These are phyloP conservation scores for Geosmithia flava DNA, from an alignment of 2,329 filamentous ascomycete species.

Conservation along the genomic window DNA sequence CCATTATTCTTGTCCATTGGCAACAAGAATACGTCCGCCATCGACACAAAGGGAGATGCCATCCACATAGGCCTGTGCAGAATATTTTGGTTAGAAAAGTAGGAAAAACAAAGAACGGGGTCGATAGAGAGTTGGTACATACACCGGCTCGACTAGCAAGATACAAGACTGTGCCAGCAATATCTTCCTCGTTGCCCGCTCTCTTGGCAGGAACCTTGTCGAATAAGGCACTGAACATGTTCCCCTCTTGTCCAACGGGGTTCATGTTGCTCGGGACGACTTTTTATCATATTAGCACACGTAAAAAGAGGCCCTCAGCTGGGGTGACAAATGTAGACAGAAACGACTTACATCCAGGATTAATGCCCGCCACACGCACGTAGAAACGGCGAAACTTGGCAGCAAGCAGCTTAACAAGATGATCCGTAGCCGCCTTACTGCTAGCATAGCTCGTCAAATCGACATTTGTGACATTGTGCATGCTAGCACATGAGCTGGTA, in stretches of 20 bases:
- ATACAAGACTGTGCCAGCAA: conserved; percentile 16
- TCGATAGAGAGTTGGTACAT: conserved; percentile 5
- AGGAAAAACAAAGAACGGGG: not conserved
- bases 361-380: conserved; percentile 18
- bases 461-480: conserved; percentile 39
- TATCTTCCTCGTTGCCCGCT: conserved; percentile 15
- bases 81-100: not conserved
- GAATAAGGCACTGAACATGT: conserved; percentile 17
- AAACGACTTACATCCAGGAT: conserved; percentile 16
- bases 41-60: conserved; percentile 16
- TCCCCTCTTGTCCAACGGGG: conserved; percentile 15
- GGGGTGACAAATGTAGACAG: no score
- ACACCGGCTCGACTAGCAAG: conserved; percentile 17
- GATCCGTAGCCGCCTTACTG: conserved; percentile 39
- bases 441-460: conserved; percentile 37
- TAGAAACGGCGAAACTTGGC: conserved; percentile 27
- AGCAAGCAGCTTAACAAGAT: conserved; percentile 33
- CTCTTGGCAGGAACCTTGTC: conserved; percentile 18
- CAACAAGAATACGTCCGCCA: conserved; percentile 15
- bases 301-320: no score
- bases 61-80: conserved; percentile 15
- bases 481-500: conserved; percentile 37
- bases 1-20: conserved; percentile 13
- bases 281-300: conserved; percentile 5
- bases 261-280: conserved; percentile 22